Conservation (phyloP, 805 yeast species). For the Zygotorulaspora florentina region DNA sequence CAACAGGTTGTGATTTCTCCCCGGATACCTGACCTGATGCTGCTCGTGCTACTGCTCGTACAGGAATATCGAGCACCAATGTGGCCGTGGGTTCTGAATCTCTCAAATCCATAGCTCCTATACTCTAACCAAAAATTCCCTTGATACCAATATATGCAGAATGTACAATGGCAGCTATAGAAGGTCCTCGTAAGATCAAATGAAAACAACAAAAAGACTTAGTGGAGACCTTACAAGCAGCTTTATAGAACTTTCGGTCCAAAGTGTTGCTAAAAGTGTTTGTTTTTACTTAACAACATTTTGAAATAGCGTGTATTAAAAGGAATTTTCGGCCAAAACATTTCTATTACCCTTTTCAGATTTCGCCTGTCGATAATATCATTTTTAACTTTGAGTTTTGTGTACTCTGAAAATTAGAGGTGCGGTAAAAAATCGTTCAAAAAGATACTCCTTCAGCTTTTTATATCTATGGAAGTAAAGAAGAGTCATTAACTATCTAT, state of each 20-base stretch:
- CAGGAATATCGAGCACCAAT: background rate
- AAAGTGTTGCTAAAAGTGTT: background rate
- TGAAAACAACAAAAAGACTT: background rate
- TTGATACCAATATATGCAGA: background rate
- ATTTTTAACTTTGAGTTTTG: conserved; percentile 6
- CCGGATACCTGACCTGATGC: background rate
- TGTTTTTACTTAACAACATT: background rate
- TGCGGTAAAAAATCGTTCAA: background rate
- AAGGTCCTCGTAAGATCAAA: background rate
- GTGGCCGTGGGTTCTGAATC: background rate
- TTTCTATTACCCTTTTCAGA: conserved; percentile 3
- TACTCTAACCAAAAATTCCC: background rate
- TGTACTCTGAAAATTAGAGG: background rate
- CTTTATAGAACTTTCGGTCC: background rate
- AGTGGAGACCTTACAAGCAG: background rate
- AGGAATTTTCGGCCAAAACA: conserved; percentile 4
- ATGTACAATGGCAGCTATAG: background rate
- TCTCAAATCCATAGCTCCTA: background rate
- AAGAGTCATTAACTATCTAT: background rate
- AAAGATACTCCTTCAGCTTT: background rate
- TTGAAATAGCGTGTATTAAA: background rate
- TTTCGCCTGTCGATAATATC: background rate
- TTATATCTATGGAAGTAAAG: too few species aligned
- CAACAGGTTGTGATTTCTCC: background rate
- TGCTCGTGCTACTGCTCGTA: background rate